These are phyloP conservation scores for Adansonia rubrostipa DNA, from an alignment of 441 rosid genomes.

Conservation along the genomic window DNA sequence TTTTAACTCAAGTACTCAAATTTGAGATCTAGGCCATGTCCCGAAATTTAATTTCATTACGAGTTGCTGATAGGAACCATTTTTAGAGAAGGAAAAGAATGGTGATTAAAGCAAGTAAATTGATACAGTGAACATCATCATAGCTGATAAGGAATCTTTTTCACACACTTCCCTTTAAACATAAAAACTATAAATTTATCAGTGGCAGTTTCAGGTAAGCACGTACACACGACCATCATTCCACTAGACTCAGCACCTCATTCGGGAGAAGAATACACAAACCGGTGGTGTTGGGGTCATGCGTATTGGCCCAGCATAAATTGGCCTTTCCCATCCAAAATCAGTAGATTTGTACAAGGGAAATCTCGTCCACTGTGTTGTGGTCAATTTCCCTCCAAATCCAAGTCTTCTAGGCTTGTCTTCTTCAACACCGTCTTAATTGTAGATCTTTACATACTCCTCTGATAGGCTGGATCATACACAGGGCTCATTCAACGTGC, in stretches of 20 bases:
- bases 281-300: slow-evolving; percentile 92
- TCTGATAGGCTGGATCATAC: slow-evolving; percentile 57
- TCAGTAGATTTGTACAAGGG: slow-evolving; percentile 76
- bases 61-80: not conserved
- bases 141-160: too few species aligned
- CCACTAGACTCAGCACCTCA: slow-evolving; percentile 57
- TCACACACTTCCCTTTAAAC: slow-evolving; percentile 26
- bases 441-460: slow-evolving; percentile 70
- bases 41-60: too few species aligned
- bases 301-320: slow-evolving; percentile 87
- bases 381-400: slow-evolving; percentile 82
- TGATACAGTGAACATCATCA: not conserved
- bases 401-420: slow-evolving; percentile 75
- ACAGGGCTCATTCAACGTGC: slow-evolving; percentile 78
- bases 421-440: slow-evolving; percentile 62
- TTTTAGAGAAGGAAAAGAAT: too few species aligned
- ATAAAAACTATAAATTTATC: slow-evolving; percentile 52
- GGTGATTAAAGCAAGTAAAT: too few species aligned
- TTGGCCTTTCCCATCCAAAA: slow-evolving; percentile 87
- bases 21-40: too few species aligned
- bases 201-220: slow-evolving; percentile 70
- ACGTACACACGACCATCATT: slow-evolving; percentile 69
- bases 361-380: slow-evolving; percentile 92
- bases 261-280: slow-evolving; percentile 73
- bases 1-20: too few species aligned